Conservation (phyloP, 2,329 filamentous ascomycete species). For the Aspergillus aculeatinus region DNA sequence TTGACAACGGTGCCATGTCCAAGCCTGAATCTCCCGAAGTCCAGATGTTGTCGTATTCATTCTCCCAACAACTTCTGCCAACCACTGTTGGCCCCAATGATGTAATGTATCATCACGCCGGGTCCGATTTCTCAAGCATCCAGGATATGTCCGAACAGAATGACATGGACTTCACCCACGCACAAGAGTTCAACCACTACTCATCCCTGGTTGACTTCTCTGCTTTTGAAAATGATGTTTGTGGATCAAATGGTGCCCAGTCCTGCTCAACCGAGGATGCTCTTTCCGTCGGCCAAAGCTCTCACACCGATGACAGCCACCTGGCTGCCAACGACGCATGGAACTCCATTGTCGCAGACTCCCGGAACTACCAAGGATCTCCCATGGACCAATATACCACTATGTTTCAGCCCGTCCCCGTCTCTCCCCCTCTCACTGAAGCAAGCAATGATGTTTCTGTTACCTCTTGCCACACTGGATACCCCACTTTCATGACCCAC, state of each 20-base stretch:
- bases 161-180: conserved; percentile 37
- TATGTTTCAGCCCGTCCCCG: conserved; percentile 40
- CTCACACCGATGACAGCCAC: conserved; percentile 40
- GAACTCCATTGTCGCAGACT: conserved; percentile 38
- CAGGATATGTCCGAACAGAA: conserved; percentile 38
- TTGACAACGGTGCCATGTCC: conserved; percentile 39
- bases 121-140: conserved; percentile 40
- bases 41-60: conserved; percentile 44
- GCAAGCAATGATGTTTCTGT: conserved; percentile 43
- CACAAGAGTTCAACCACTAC: conserved; percentile 41
- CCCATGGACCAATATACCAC: conserved; percentile 37
- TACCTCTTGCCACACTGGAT: conserved; percentile 40
- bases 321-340: conserved; percentile 34
- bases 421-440: conserved; percentile 45
- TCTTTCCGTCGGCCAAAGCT: conserved; percentile 38
- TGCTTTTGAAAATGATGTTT: conserved; percentile 43
- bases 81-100: conserved; percentile 39
- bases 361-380: conserved; percentile 34
- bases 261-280: conserved; percentile 39
- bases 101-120: conserved; percentile 39
- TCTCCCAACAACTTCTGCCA: conserved; percentile 43
- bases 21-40: conserved; percentile 43
- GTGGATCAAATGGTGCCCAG: conserved; percentile 31
- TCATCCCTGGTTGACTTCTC: conserved; percentile 41
- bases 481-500: conserved; percentile 37